Base-by-base conservation (phyloP, 805 yeast species). In the Myxozyma geophila region DNA sequence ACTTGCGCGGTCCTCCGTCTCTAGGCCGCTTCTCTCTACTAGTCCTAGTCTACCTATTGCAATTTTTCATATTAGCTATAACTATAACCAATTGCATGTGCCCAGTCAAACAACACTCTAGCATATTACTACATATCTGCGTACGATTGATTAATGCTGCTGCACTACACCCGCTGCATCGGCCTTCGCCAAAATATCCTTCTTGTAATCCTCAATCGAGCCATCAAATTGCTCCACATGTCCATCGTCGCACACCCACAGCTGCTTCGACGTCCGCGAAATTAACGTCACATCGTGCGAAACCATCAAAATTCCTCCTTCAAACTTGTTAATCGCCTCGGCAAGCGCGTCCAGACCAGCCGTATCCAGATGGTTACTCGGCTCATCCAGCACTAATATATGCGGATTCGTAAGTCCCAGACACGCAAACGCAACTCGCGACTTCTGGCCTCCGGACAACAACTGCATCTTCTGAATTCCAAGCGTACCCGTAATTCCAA, bases 381-480 rank as follows among this genome's bases (percentile, higher is more conserved):
- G 99, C 83, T 95, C 99, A 82, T 95, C 99, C 70, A 95, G 80
- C 72, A 95, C 86, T 72, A 95, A 81, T 50, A 95, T 86, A 75
- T 95, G 99, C 19, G 99, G 99, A 67, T 89, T 88, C 66, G 84
- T 84, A 72, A 95, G 81, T 78, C 98, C 91, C 68, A 95, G 81
- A 15, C 97, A 93, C 8, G 99, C 98, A 79, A 95, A 95, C 0
- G 98, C 98, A 58, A 95, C 99, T 79, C 99, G 86, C 35, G 98
- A 92, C 76, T 95, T 95, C 75, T 95, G 99, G 81, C 99, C 99
- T 78, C 98, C 99, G 9, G 98, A 93, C 63, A 95, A 79, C 61
- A 89, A 80, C 71, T 85, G 86, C 88, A 95, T 90, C 76, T 89
- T 91, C 74, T 93, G 97, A 74, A 95, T 80, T 63, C 98, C 97